phyloP scores from a whole-genome alignment of 140 eudicot genomes.

The Erigeron philadelphicus region DNA sequence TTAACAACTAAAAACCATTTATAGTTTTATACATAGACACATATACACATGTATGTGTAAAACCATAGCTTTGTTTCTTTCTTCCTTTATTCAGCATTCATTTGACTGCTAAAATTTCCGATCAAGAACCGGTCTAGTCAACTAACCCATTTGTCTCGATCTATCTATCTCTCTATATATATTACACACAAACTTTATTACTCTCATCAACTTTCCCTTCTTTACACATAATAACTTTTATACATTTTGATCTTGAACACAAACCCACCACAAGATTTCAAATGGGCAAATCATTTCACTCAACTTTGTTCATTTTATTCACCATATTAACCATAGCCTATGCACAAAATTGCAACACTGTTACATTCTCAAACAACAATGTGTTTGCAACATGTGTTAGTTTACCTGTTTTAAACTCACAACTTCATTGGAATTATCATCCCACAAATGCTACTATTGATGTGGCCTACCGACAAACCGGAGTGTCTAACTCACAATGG shows the following conservation, averaged over 20 bases:
- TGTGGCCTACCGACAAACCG: slow-evolving; percentile 60
- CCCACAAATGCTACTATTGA: slow-evolving; percentile 53
- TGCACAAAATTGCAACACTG: slow-evolving; percentile 50
- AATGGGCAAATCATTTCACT: slow-evolving; percentile 28
- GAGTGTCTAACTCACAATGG: slow-evolving; percentile 52
- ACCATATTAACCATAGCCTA: slow-evolving; percentile 25
- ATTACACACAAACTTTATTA: not conserved
- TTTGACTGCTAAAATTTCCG: not conserved
- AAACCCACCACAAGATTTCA: not conserved
- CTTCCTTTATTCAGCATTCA: not conserved
- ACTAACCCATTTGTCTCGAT: not conserved
- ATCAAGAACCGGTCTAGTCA: not conserved
- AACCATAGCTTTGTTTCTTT: too few species aligned
- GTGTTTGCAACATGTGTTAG: slow-evolving; percentile 44
- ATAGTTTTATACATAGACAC: not conserved
- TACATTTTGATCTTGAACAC: slow-evolving; percentile 9
- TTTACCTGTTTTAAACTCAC: slow-evolving; percentile 52
- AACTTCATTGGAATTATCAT: slow-evolving; percentile 69
- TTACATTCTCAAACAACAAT: slow-evolving; percentile 43
- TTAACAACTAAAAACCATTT: too few species aligned
- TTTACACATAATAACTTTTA: not conserved
- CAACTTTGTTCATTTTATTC: slow-evolving; percentile 32
- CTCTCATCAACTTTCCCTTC: not conserved
- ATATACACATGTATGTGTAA: not conserved
- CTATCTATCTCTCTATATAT: not conserved